Conservation (phyloP, 2,329 filamentous ascomycete species). For the Colletotrichum sp. region DNA sequence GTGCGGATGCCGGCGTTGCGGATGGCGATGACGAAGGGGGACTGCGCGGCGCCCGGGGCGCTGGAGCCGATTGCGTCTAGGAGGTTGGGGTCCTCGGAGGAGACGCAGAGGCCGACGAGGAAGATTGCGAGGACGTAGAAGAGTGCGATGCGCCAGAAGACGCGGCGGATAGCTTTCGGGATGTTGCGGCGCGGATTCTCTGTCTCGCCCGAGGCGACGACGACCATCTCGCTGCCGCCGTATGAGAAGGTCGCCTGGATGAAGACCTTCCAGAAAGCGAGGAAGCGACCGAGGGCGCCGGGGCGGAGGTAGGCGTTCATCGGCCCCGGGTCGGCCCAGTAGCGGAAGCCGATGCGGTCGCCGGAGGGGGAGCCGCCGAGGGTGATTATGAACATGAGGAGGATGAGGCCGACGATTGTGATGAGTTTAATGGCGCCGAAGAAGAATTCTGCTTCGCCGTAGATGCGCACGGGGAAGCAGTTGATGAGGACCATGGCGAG, state of each 20-base stretch:
- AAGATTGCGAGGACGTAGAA: constrained; percentile 60
- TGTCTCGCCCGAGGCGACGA: constrained; percentile 57
- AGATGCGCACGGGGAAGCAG: constrained; percentile 46
- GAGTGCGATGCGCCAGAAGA: constrained; percentile 58
- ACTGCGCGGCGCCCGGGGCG: constrained; percentile 6
- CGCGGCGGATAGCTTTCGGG: constrained; percentile 56
- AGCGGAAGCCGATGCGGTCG: constrained; percentile 49
- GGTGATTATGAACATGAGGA: constrained; percentile 54
- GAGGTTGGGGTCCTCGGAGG: constrained; percentile 45
- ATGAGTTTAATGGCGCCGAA: constrained; percentile 56
- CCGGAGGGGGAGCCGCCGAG: constrained; percentile 49
- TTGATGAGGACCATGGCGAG: constrained; percentile 41
- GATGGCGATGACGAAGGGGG: constrained; percentile 64
- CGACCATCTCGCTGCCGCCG: constrained; percentile 55
- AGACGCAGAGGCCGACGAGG: constrained; percentile 55
- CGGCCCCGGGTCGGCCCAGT: constrained; percentile 47
- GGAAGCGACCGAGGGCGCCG: constrained; percentile 43
- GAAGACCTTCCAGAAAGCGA: constrained; percentile 49
- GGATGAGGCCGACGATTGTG: constrained; percentile 53
- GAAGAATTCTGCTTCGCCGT: constrained; percentile 59
- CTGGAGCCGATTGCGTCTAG: constrained; percentile 28
- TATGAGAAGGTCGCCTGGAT: constrained; percentile 54
- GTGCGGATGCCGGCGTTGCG: constrained; percentile 69
- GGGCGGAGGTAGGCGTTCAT: constrained; percentile 45
- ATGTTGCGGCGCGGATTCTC: constrained; percentile 52